These are phyloP conservation scores for Cadophora malorum DNA, from an alignment of 2,329 filamentous ascomycete genomes.

Conservation along the genomic window DNA sequence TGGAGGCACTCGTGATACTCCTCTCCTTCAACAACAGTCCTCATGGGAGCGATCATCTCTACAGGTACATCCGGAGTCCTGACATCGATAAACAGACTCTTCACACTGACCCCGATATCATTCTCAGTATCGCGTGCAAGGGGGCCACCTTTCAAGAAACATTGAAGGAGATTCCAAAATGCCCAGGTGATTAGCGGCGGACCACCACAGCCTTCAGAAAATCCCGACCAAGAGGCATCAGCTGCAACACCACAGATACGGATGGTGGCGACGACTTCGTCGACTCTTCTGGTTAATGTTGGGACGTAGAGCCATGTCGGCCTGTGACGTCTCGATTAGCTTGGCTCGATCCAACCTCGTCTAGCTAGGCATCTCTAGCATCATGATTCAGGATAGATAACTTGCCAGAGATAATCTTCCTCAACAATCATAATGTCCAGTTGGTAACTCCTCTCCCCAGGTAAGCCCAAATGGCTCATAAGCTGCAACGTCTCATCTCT, in stretches of 20 bases:
- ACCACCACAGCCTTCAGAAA: background rate
- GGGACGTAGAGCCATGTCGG: background rate
- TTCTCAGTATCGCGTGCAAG: background rate
- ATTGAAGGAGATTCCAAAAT: background rate
- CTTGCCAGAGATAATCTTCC: background rate
- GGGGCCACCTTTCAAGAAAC: background rate
- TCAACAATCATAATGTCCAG: background rate
- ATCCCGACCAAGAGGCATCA: background rate
- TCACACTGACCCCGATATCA: background rate
- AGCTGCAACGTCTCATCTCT: background rate
- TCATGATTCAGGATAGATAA: background rate
- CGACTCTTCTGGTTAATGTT: background rate
- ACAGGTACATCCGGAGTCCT: background rate
- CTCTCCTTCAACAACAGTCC: background rate
- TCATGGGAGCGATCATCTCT: background rate
- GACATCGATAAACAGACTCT: background rate
- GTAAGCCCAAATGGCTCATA: background rate
- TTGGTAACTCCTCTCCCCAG: background rate
- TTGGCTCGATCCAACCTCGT: no score
- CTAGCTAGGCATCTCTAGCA: no score
- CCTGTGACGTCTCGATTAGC: background rate
- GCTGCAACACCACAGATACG: background rate
- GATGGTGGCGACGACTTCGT: background rate
- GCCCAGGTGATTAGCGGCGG: background rate
- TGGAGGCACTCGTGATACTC: background rate